phyloP scores from a whole-genome alignment of 129 eudicot genomes.

The Flaveria bidentis region DNA sequence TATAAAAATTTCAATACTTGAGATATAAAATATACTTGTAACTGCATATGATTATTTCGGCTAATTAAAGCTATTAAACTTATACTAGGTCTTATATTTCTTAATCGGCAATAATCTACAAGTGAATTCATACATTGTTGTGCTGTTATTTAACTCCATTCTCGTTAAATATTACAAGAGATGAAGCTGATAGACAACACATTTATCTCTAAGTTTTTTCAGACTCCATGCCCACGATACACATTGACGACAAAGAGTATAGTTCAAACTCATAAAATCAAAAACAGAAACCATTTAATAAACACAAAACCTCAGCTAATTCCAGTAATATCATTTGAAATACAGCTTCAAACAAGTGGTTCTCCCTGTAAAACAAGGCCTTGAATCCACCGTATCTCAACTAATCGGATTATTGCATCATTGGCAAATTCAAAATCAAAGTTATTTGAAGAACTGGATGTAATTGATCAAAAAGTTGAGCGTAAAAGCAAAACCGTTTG shows the following conservation, averaged over 20 bases:
- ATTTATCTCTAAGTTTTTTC: constrained; percentile 22
- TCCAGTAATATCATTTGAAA: constrained; percentile 19
- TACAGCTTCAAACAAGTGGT: constrained; percentile 31
- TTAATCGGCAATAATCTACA: too few species aligned
- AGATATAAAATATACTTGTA: too few species aligned
- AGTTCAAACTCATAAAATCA: constrained; percentile 16
- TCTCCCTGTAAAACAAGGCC: constrained; percentile 30
- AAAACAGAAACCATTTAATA: not conserved
- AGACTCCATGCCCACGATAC: constrained; percentile 1
- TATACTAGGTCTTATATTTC: too few species aligned
- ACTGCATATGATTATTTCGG: too few species aligned
- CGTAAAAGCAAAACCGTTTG: too few species aligned
- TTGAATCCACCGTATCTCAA: constrained; percentile 2
- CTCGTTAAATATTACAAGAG: constrained; percentile 29
- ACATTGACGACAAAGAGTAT: not conserved
- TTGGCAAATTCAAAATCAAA: not conserved
- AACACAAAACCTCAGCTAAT: constrained; percentile 8
- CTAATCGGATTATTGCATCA: constrained; percentile 7
- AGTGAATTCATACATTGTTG: not conserved
- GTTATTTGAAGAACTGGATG: not conserved
- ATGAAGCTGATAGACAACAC: constrained; percentile 35
- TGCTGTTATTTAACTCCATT: constrained; percentile 35
- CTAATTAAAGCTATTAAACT: too few species aligned
- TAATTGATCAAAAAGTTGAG: not conserved
- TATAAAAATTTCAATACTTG: too few species aligned